These are phyloP conservation scores for Arctostaphylos glauca DNA, from an alignment of 148 eudicot genomes.

Conservation along the genomic window DNA sequence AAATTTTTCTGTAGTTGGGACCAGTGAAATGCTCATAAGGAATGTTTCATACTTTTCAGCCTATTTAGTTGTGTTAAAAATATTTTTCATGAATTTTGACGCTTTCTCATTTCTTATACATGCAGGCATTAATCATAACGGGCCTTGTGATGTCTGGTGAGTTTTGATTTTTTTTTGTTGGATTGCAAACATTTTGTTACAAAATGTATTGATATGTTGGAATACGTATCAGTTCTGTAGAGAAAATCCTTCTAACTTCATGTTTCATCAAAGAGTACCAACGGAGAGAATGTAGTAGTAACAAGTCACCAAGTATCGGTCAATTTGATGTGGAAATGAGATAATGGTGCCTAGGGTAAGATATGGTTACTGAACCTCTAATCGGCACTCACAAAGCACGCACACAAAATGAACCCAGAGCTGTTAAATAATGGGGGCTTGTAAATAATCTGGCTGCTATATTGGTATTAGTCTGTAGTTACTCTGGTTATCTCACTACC, in stretches of 20 bases:
- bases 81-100: slow-evolving; percentile 24
- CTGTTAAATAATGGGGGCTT: background rate
- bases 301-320: background rate
- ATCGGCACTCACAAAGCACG: background rate
- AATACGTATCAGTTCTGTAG: background rate
- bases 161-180: slow-evolving; percentile 13
- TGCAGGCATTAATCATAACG: slow-evolving; percentile 63
- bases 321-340: background rate
- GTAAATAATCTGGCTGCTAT: background rate
- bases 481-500: background rate
- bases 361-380: background rate
- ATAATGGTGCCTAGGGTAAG: background rate
- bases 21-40: background rate
- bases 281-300: background rate
- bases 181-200: background rate
- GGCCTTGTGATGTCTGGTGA: slow-evolving; percentile 79
- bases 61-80: background rate
- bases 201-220: background rate
- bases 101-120: slow-evolving; percentile 14
- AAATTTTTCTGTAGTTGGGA: background rate
- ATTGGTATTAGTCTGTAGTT: too few relatives aligned
- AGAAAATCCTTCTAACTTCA: background rate
- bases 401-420: background rate
- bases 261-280: background rate
- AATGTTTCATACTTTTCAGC: background rate